Conservation (phyloP, 768 basidiomycete species). For the Fistulinella prunicolor region DNA sequence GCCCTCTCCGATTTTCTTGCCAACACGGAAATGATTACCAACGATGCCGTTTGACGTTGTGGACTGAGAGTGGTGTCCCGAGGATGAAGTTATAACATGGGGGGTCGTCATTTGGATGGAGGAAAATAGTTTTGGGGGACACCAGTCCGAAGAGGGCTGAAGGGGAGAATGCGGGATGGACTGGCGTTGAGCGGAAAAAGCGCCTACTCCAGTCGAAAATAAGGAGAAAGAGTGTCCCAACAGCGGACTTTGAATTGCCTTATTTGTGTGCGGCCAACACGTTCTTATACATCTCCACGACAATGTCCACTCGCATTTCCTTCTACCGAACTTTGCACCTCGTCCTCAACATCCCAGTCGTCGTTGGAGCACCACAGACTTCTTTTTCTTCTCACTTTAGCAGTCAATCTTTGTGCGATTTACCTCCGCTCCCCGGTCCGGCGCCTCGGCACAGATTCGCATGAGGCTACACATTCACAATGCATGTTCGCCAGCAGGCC, state of each 20-base stretch:
- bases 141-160: constrained; percentile 29
- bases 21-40: constrained; percentile 81
- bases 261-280: constrained; percentile 25
- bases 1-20: constrained; percentile 99
- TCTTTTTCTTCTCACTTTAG: no score
- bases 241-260: constrained; percentile 34
- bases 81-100: constrained; percentile 81
- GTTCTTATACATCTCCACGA: constrained; percentile 15
- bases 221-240: constrained; percentile 23
- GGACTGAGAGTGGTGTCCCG: constrained; percentile 61
- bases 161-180: constrained; percentile 22
- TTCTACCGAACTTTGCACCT: no score
- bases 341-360: background rate
- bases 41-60: constrained; percentile 69
- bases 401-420: background rate
- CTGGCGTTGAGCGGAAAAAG: constrained; percentile 23
- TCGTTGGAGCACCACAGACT: no score
- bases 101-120: constrained; percentile 63
- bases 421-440: constrained; percentile 3
- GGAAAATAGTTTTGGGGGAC: constrained; percentile 10
- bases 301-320: constrained; percentile 7
- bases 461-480: constrained; percentile 1
- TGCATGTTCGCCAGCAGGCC: constrained; percentile 15
- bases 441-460: background rate
- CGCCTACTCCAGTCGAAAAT: constrained; percentile 25